Base-by-base conservation (phyloP, 805 yeast genomes). In the Lipomyces anomalus region DNA sequence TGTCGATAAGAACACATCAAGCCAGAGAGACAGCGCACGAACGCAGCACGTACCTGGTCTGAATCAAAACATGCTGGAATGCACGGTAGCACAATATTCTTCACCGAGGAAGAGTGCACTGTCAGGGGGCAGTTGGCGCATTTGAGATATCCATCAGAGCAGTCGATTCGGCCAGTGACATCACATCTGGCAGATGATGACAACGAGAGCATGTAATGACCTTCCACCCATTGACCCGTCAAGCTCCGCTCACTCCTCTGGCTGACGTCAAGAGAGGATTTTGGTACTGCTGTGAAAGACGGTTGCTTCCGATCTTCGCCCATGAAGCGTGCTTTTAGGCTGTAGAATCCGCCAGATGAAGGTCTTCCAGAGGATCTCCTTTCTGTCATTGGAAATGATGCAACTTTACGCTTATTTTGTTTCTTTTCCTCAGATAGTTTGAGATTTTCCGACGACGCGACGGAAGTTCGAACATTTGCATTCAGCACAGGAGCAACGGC, bases 51-150 rank as follows among this genome's bases (percentile, higher is more conserved):
- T 0, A 47, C 38, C 23, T 44, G 44, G 22, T 35, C 37, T 4
- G 47, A 37, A 42, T 52, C 36, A 29, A 52, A 51, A 11, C 46
- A n/a, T n/a, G 49, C 38, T 5, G 55, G 56, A 7, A 28, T 6
- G 28, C 56, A 52, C 9, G 56, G 55, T 13, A 44, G n/a, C 21
- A 42, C 40, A 7, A 46, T 38, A 4, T 40, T 11, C 16, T 32
- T 22, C 23, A 43, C 16, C 22, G 46, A 46, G 18, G 21, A 22
- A 6, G 26, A 18, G 29, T 52, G 55, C 7, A 46, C 35, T 18
- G 17, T 22, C 23, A 40, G 6, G 18, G 30, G 30, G 22, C 43
- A 40, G 6, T 17, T 18, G 16, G 22, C 26, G 18, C 43, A 40
- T 6, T 2, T 11, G 36, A n/a, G 18, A n/a, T 7, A 7, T 11